Base-by-base conservation (phyloP, 2,329 filamentous ascomycete species). In the Cordyceps cateniannulata region DNA sequence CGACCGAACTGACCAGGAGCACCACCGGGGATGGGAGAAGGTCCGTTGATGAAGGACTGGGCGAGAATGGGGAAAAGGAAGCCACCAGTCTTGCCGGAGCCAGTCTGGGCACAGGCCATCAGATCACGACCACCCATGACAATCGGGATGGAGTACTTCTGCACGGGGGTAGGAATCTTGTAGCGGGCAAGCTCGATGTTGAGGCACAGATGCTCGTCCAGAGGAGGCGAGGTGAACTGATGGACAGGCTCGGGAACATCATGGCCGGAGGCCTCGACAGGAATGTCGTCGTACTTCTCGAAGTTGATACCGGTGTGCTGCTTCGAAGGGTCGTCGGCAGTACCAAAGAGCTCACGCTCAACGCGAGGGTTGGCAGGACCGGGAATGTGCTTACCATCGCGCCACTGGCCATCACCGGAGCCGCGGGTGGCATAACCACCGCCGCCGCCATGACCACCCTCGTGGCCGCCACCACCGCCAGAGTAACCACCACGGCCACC, bases 261-360 rank as follows among this genome's bases (percentile, higher is more conserved):
- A 59, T 91, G 88, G 63, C 95, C 95, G 63, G 93, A 97, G 65
- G 95, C 95, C 79, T 98, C 95, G 66, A 99, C 95, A 60, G 95
- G 95, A 67, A 99, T 99, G 76, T 99, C 95, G 73, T 99, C 95
- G 79, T 99, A 99, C 83, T 99, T 99, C 81, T 96, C 89, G 75
- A 99, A 99, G 85, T 99, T 99, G 89, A 99, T 98, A 77, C 95
- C 95, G 38, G 92, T 97, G 71, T 96, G 90, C 76, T 96, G 90
- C 84, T 97, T 98, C 67, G 89, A 86, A 65, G 93, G 91, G 72
- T 98, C 95, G 75, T 98, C 93, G 69, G 88, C 81, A 55, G 89
- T 81, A 71, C 95, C 95, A 75, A 97, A 99, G 57, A 99, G 89
- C 73, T 99, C 95, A 69, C 93, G 93, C 84, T 99, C 95, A 51